phyloP scores from a whole-genome alignment of 805 yeast species.

The Starmerella bombicola region DNA sequence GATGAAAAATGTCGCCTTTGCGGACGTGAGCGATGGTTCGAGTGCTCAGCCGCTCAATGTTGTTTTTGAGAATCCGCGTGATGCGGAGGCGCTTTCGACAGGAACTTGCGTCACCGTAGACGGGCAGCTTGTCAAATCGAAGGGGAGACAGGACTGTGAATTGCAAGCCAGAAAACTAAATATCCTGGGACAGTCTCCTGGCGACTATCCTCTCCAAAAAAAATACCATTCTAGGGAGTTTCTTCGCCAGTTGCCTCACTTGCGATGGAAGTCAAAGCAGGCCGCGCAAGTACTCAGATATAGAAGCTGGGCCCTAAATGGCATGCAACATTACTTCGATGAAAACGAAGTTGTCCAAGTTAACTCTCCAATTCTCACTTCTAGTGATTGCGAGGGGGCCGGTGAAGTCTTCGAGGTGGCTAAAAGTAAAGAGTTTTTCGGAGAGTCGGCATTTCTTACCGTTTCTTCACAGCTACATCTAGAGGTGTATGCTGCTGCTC shows the following conservation, averaged over 20 bases:
- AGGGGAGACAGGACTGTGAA: constrained; percentile 45
- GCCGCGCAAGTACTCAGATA: constrained; percentile 56
- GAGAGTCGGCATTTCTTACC: constrained; percentile 56
- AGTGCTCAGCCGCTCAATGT: constrained; percentile 43
- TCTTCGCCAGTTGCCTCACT: constrained; percentile 59
- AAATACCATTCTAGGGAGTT: constrained; percentile 55
- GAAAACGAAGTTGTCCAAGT: constrained; percentile 51
- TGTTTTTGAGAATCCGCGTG: constrained; percentile 29
- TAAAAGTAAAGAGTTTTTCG: constrained; percentile 38
- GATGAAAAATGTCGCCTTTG: constrained; percentile 65
- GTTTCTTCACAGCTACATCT: constrained; percentile 89
- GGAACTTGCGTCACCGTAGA: constrained; percentile 37
- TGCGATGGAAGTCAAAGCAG: constrained; percentile 62
- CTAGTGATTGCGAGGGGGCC: constrained; percentile 94
- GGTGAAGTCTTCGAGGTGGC: constrained; percentile 71
- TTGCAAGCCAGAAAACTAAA: constrained; percentile 32
- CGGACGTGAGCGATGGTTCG: constrained; percentile 74
- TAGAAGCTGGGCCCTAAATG: constrained; percentile 52
- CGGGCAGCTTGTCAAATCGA: constrained; percentile 37
- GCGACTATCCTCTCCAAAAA: constrained; percentile 70
- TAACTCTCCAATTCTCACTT: constrained; percentile 74
- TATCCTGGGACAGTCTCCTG: constrained; percentile 50
- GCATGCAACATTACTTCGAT: constrained; percentile 44
- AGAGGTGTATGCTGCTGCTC: constrained; percentile 63
- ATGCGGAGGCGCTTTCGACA: constrained; percentile 27